These are phyloP conservation scores for Zygotorulaspora mrakii DNA, from an alignment of 1,139 yeast species.

Conservation along the genomic window DNA sequence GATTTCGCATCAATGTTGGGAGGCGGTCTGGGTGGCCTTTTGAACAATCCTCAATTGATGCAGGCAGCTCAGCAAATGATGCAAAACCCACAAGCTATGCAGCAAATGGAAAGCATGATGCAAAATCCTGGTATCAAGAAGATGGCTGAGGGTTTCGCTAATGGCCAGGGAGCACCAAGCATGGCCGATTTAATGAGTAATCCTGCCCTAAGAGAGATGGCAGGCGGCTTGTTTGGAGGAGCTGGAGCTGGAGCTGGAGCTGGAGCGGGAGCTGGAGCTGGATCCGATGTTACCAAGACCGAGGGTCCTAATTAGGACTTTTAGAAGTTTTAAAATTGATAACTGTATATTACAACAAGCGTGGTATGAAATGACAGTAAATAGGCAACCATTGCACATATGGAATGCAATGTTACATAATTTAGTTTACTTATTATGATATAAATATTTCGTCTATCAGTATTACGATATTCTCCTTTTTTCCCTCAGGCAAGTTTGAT, in stretches of 20 bases:
- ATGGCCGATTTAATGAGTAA: constrained; percentile 72
- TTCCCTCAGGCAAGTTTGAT: no score
- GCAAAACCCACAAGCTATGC: constrained; percentile 81
- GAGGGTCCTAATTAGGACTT: no score
- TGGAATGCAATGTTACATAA: no score
- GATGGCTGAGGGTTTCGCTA: constrained; percentile 69
- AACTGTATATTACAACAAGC: not conserved
- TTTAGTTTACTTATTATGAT: no score
- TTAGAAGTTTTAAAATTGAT: no score
- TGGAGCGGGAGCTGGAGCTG: constrained; percentile 4
- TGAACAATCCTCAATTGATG: constrained; percentile 87
- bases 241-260: constrained; percentile 15
- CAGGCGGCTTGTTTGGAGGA: constrained; percentile 49
- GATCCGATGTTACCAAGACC: constrained; percentile 7
- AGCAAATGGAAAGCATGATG: constrained; percentile 66
- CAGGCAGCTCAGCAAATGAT: constrained; percentile 92
- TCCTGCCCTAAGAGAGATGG: constrained; percentile 71
- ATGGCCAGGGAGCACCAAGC: constrained; percentile 59
- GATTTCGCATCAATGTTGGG: constrained; percentile 65
- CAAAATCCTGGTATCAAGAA: constrained; percentile 72
- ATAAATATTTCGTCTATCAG: no score
- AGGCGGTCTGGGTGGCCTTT: constrained; percentile 64
- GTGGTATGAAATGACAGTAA: no score
- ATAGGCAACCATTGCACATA: no score
- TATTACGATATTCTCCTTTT: no score